Base-by-base conservation (phyloP, 1,284 basidiomycete species). In the Puccinia horiana region DNA sequence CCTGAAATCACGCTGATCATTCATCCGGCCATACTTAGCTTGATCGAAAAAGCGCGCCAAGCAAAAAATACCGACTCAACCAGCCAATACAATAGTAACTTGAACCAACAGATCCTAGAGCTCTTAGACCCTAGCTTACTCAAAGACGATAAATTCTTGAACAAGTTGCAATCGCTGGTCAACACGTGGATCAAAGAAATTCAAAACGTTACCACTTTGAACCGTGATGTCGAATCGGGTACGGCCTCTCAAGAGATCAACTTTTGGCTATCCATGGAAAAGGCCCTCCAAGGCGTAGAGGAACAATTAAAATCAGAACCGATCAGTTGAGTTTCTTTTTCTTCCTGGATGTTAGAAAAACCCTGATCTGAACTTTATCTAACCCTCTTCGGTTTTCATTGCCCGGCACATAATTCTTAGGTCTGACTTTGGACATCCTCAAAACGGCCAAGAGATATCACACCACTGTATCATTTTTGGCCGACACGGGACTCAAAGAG, bases 121-220 rank as follows among this genome's bases (percentile, higher is more conserved):
- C 90, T 93, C 83, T 91, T 96, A 83, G 92, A 93, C 26, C 84
- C 90, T 11, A 91, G 92, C 84, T 88, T 92, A 58, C 90, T 98
- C 37, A 91, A 91, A 84, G 96, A 99, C 88, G 93, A 92, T 74
- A 89, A 92, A 0, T 99, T 99, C 88, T 91, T 99, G 80, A 99
- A 98, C 87, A 92, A 93, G 52, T 90, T 99, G 1, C 96, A 98
- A 85, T 90, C 91, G 18, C 94, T 98, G 84, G 96, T 99, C 85
- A 98, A 98, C 87, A 90, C 91, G 26, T 99, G 96, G 97, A 97
- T 99, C 88, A 98, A 98, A 88, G 93, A 95, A 81, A 96, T 99
- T 76, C 96, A 98, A 88, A 92, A 93, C 0, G 95, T 99, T 82
- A 98, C 97, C 23, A 97, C 96, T 86, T 91, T 99, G 23, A 87